Conservation (phyloP, 108 stramenopile genomes). For the Schizochytrium sp. region DNA sequence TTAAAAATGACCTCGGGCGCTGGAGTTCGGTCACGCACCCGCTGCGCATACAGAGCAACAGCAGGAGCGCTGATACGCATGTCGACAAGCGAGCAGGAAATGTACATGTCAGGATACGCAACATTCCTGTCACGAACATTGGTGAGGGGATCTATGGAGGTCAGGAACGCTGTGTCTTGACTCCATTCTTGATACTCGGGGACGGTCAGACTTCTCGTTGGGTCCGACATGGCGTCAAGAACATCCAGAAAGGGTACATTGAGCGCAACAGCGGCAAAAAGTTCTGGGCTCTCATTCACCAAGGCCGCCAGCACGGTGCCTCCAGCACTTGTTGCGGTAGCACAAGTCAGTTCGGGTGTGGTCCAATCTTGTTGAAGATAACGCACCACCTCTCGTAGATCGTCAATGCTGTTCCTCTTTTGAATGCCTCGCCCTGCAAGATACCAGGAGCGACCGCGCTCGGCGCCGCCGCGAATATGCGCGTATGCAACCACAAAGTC, state of each 20-base stretch:
- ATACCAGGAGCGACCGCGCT: constrained; percentile 6
- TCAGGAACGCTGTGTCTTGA: neutral
- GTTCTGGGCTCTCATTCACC: neutral
- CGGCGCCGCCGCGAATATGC: neutral
- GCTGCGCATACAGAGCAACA: neutral
- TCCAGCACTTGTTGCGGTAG: neutral
- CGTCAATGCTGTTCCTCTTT: neutral
- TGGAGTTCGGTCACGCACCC: neutral
- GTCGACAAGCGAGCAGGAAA: neutral
- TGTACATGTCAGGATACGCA: neutral
- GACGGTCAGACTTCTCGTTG: neutral
- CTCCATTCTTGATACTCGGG: constrained; percentile 5
- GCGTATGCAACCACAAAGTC: neutral
- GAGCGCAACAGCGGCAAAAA: neutral
- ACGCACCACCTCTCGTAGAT: neutral
- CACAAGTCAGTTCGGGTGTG: neutral
- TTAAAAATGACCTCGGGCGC: neutral
- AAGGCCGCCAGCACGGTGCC: neutral
- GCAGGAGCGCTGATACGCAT: neutral
- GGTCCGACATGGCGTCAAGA: neutral
- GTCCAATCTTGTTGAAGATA: neutral
- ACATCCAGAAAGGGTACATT: neutral
- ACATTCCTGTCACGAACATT: neutral
- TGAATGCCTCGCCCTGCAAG: neutral
- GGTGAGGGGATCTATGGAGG: neutral